Conservation (phyloP, 2,329 filamentous ascomycete species). For the Pseudopyricularia javanii region DNA sequence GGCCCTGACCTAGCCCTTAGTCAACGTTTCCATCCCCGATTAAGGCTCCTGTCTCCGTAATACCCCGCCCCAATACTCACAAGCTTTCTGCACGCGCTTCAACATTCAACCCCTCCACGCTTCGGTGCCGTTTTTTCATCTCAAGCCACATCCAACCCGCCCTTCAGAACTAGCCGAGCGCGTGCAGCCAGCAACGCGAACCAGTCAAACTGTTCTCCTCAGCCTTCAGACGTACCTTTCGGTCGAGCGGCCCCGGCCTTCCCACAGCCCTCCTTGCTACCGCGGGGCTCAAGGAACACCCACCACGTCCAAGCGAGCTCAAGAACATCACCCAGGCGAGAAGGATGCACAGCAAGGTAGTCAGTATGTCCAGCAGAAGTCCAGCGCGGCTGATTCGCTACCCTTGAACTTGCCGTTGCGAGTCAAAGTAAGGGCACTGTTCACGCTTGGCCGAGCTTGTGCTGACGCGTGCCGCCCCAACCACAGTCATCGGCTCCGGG, state of each 20-base stretch:
- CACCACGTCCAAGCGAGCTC: constrained; percentile 18
- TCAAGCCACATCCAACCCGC: background rate
- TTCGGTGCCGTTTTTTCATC: background rate
- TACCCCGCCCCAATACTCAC: no score
- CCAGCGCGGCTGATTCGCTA: background rate
- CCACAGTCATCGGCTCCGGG: constrained; percentile 73
- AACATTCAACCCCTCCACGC: background rate
- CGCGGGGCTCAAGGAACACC: constrained; percentile 43
- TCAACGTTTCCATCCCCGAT: no score
- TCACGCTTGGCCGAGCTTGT: background rate
- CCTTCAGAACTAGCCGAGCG: background rate
- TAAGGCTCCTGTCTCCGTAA: no score
- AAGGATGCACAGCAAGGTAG: constrained; percentile 87
- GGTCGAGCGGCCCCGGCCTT: constrained; percentile 61
- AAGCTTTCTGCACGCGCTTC: background rate
- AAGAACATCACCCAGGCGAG: constrained; percentile 25
- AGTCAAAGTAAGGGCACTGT: background rate
- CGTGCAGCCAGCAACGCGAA: background rate
- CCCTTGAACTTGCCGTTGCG: background rate
- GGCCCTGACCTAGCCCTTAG: no score
- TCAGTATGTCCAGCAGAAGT: constrained; percentile 47
- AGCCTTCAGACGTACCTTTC: constrained; percentile 62
- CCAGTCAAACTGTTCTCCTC: constrained; percentile 79
- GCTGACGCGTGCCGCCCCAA: background rate
- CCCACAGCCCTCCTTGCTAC: constrained; percentile 60